Base-by-base conservation (phyloP, 495 filamentous ascomycete species). In the Jackrogersella minutella region DNA sequence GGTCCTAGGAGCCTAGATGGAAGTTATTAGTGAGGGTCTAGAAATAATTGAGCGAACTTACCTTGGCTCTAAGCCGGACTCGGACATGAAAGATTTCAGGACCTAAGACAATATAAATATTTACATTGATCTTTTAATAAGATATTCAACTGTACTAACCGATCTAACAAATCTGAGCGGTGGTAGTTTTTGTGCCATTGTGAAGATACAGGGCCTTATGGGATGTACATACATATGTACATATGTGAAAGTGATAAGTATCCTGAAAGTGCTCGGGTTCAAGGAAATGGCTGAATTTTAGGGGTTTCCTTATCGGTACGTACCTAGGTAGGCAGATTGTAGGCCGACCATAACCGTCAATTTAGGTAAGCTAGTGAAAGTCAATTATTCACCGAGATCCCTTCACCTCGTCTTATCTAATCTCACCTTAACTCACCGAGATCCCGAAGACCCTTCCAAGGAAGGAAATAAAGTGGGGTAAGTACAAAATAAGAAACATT, bases 21-120 rank as follows among this genome's bases (percentile, higher is more conserved):
- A 41, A 22, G 41, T 51, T 39, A 21, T 57, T 64, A 13, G 22
- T n/a, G n/a, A 24, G 24, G 1, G 11, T 22, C 13, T 9, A 26
- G 3, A 3, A 17, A 46, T 26, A 54, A 50, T 31, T 44, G n/a
- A 22, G 16, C 61, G 58, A 78, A 76, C 66, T 77, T 83, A 94
- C 93, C 91, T 90, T 73, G 91, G 92, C 76, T 97, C 93, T 14
- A 97, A 79, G 21, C 93, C 93, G 43, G 92, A 96, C 65, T 88
- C 89, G 68, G 83, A 85, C 78, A 90, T 86, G 76, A 96, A 94
- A n/a, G 90, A 90, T 75, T 90, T 88, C 82, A 89, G 84, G 21
- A 93, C 91, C 90, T 93, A 55, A 14, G 31, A 11, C 26, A 30
- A 30, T 30, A 30, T 7, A 30, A 30, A 30, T 30, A 30, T 30